Conservation (phyloP, 768 basidiomycete genomes). For the Rhizopogon rudus region DNA sequence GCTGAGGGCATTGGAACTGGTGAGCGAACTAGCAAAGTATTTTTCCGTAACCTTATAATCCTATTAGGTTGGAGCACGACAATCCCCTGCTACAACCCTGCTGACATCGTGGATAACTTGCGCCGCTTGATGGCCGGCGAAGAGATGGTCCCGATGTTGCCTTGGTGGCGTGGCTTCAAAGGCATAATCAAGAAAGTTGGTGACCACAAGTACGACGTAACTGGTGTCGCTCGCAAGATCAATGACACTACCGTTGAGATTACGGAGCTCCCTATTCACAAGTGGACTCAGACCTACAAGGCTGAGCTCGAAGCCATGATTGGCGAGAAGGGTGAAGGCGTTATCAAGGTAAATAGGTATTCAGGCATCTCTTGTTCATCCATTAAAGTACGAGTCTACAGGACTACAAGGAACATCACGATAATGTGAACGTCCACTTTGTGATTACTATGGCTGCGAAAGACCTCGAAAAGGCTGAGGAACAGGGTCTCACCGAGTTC, state of each 20-base stretch:
- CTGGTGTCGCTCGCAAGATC: constrained; percentile 68
- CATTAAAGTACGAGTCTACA: constrained; percentile 25
- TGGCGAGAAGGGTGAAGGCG: constrained; percentile 75
- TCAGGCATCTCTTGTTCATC: neutral
- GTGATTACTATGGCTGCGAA: constrained; percentile 74
- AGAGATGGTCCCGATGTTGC: constrained; percentile 79
- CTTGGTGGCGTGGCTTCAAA: constrained; percentile 97
- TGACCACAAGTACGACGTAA: constrained; percentile 84
- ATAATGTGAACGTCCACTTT: constrained; percentile 89
- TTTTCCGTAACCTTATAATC: neutral
- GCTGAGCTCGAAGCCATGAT: constrained; percentile 88
- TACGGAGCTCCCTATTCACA: constrained; percentile 91
- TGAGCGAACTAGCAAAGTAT: constrained; percentile 25
- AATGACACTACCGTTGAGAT: constrained; percentile 91
- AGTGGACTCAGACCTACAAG: constrained; percentile 93
- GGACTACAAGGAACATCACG: constrained; percentile 98
- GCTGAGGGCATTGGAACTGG: constrained; percentile 98
- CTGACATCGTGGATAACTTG: constrained; percentile 84
- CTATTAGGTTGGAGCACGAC: constrained; percentile 87
- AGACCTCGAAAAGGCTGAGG: constrained; percentile 82
- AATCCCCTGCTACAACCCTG: constrained; percentile 89
- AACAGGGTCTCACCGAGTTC: constrained; percentile 83
- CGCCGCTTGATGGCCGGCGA: constrained; percentile 83
- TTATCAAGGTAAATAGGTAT: constrained; percentile 60
- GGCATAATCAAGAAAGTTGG: constrained; percentile 77